Evolutionary conservation across 192 early-diverging fungal species (phyloP).

Genomic region (Chytriomyces sp.): DNA sequence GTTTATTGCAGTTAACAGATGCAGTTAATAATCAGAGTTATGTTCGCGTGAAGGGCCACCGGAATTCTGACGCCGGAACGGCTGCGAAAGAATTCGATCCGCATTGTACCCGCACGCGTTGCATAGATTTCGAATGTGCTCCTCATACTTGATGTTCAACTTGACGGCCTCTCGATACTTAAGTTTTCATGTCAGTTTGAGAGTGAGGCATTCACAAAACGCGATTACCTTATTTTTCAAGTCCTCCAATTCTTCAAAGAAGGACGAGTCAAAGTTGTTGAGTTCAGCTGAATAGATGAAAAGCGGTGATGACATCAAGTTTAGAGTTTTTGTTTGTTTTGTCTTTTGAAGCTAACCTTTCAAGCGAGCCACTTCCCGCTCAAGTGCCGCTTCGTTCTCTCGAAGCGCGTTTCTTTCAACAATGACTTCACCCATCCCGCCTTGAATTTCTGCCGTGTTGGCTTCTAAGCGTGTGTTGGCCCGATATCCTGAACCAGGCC

Average conservation of each 20-base stretch:
- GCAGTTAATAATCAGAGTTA: too few species aligned
- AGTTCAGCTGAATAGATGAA: constrained; percentile 36
- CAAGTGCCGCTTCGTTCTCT: constrained; percentile 16
- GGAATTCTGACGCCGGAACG: background rate
- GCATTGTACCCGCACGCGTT: constrained; percentile 8
- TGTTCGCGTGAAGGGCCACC: background rate
- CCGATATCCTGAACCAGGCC: background rate
- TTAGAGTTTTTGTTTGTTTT: background rate
- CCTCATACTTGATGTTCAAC: constrained; percentile 47
- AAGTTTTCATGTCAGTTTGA: background rate
- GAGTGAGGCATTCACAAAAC: background rate
- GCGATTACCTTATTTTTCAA: constrained; percentile 39
- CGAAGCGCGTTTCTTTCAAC: constrained; percentile 30
- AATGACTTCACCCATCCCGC: constrained; percentile 25
- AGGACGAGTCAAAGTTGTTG: constrained; percentile 29
- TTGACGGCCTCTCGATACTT: constrained; percentile 42
- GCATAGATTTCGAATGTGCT: constrained; percentile 37
- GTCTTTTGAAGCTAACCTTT: constrained; percentile 25
- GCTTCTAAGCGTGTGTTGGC: constrained; percentile 4
- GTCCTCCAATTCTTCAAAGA: constrained; percentile 48
- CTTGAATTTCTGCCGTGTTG: constrained; percentile 7
- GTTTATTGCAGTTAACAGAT: too few species aligned
- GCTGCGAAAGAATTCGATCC: constrained; percentile 18
- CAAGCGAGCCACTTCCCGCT: constrained; percentile 28
- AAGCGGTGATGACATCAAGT: background rate